These are phyloP conservation scores for Ailanthus altissimus DNA, from an alignment of 345 rosid genomes.

Conservation along the genomic window DNA sequence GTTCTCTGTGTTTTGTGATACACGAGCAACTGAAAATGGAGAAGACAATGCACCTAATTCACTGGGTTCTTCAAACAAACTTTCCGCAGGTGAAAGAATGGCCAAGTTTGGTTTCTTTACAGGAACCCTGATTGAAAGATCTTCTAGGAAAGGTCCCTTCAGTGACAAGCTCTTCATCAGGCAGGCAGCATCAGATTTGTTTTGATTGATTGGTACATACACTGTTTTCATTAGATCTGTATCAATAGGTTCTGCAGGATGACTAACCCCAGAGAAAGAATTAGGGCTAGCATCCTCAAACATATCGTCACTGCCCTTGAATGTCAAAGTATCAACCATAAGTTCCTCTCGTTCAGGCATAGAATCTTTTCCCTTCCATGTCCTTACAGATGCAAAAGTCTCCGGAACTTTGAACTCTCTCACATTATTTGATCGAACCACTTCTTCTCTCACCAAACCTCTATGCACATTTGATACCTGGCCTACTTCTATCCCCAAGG, in stretches of 20 bases:
- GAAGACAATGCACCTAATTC: constrained; percentile 45
- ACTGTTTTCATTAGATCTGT: constrained; percentile 73
- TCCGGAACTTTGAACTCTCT: constrained; percentile 33
- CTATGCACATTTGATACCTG: constrained; percentile 45
- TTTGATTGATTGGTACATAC: constrained; percentile 63
- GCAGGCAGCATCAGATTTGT: constrained; percentile 62
- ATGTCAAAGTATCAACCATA: constrained; percentile 41
- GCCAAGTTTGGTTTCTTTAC: constrained; percentile 53
- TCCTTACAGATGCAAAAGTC: constrained; percentile 43
- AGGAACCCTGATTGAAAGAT: constrained; percentile 66
- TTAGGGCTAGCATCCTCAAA: constrained; percentile 68
- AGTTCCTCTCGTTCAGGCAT: constrained; percentile 47
- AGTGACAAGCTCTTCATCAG: constrained; percentile 66
- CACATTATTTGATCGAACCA: constrained; percentile 29
- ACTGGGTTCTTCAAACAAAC: constrained; percentile 65
- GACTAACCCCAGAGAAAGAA: constrained; percentile 91
- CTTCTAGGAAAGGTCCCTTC: constrained; percentile 79
- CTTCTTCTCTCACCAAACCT: constrained; percentile 49
- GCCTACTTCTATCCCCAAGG: constrained; percentile 39
- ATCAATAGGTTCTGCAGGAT: constrained; percentile 92
- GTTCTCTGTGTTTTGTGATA: constrained; percentile 66
- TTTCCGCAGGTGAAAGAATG: constrained; percentile 64
- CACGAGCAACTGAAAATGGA: constrained; percentile 57
- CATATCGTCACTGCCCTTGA: constrained; percentile 51
- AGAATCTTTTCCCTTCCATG: constrained; percentile 62